Evolutionary conservation across 1,139 yeast genomes (phyloP).

Genomic region (Yamadazyma conglobata): DNA sequence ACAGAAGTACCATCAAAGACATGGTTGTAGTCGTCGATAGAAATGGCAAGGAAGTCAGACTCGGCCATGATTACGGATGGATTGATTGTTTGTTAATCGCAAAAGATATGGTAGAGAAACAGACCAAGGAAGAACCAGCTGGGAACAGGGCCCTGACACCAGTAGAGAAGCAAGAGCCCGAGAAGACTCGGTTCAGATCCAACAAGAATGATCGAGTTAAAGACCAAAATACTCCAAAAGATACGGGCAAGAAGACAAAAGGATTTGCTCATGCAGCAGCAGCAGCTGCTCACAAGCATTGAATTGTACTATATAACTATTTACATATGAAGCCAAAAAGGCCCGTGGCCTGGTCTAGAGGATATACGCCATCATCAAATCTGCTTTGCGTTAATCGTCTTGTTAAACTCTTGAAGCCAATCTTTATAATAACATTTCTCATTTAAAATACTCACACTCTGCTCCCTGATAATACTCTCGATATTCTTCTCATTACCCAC

Average conservation of each 20-base stretch:
- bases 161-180: constrained; percentile 2
- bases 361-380: too few species aligned
- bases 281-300: constrained; percentile 38
- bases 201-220: constrained; percentile 6
- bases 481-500: constrained; percentile 31
- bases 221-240: constrained; percentile 1
- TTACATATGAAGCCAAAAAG: not conserved
- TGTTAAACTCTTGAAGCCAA: constrained; percentile 22
- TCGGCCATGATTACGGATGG: constrained; percentile 44
- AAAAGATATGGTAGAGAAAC: constrained; percentile 34
- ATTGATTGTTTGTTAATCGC: constrained; percentile 45
- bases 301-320: not conserved
- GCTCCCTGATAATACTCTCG: constrained; percentile 33
- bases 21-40: constrained; percentile 39
- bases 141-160: too few species aligned
- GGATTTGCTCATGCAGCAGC: constrained; percentile 49
- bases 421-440: constrained; percentile 37
- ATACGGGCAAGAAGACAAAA: constrained; percentile 11
- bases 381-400: too few species aligned
- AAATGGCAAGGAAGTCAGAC: constrained; percentile 27
- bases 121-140: constrained; percentile 1
- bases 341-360: too few species aligned
- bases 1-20: constrained; percentile 23
- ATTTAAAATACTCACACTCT: constrained; percentile 30
- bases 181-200: constrained; percentile 10